Evolutionary conservation across 2,329 filamentous ascomycete genomes (phyloP).

Genomic region (Colletotrichum lentis): DNA sequence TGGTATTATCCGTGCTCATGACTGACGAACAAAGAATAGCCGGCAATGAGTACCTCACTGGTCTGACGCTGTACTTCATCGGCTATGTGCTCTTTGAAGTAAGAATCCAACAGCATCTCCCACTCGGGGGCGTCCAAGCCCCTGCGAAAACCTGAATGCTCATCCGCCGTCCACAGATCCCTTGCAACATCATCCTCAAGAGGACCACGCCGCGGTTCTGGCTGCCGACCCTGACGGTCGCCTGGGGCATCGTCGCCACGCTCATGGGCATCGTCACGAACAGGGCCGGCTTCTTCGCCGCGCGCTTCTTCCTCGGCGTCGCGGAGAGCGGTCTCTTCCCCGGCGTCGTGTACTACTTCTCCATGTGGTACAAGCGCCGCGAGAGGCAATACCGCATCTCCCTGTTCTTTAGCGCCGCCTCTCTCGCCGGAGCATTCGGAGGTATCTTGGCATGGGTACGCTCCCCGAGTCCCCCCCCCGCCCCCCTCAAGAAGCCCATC

Average conservation of each 20-base stretch:
- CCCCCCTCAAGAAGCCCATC: too few relatives aligned
- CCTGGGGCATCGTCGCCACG: constrained; percentile 64
- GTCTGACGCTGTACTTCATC: constrained; percentile 72
- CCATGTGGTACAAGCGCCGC: constrained; percentile 64
- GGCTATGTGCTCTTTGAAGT: constrained; percentile 67
- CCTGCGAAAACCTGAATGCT: neutral
- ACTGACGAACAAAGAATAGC: constrained; percentile 45
- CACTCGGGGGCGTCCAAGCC: too few relatives aligned
- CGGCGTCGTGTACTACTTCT: constrained; percentile 60
- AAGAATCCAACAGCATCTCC: neutral
- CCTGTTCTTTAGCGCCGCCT: constrained; percentile 64
- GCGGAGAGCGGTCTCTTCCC: constrained; percentile 63
- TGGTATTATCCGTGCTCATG: too few relatives aligned
- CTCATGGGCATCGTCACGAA: constrained; percentile 60
- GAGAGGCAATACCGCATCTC: constrained; percentile 65
- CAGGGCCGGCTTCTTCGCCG: constrained; percentile 59
- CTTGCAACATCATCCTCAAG: constrained; percentile 70
- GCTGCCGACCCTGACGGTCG: constrained; percentile 65
- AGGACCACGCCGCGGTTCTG: constrained; percentile 65
- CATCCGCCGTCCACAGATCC: constrained; percentile 52
- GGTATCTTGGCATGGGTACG: constrained; percentile 63
- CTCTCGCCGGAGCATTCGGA: constrained; percentile 64
- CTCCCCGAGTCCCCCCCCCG: too few relatives aligned
- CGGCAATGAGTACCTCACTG: constrained; percentile 70
- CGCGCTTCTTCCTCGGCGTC: constrained; percentile 64